Evolutionary conservation across 1,284 basidiomycete species (phyloP), one percentile per base, ranked within the genome.

Genomic region (Naganishia albida): DNA sequence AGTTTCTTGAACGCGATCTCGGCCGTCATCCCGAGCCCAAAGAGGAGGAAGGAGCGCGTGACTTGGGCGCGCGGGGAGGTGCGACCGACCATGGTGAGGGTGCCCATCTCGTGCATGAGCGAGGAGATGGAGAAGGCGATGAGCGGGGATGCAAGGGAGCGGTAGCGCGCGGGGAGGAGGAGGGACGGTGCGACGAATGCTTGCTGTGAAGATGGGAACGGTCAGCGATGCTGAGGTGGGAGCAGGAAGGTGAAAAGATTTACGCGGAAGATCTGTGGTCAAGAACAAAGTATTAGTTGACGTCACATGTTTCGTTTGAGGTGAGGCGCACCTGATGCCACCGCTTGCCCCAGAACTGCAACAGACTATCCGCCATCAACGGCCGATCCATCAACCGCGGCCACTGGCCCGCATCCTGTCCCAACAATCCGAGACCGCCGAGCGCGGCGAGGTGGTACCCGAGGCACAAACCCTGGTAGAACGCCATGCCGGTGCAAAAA

Each of bases 261-360:
- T 57, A 77, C 75, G 28, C 75, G 70, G 65, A 77, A 77, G 38
- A 77, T 63, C 65, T 64, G 60, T 34, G 40, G 26, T 13, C 25
- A 38, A 16, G 20, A 26, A 23, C 28, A 42, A 1, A 7, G 0
- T 16, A 26, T 28, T 13, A 28, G 48, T n/a, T 12, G 16, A 34
- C 10, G 12, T 25, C 44, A 13, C 34, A 2, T 28, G 57, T 40
- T 15, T 23, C 13, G 20, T 57, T 48, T 4, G 16, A 38, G 10
- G 39, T 12, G n/a, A 4, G 12, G 53, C 54, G 23, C 52, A 62
- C 64, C 72, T 77, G 75, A 69, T 80, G 78, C 78, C 78, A 80
- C 40, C 78, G 56, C 53, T 69, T 71, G 4, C 78, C 77, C 78
- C 78, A 80, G 28, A 80, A 71, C 34, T 78, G 75, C 48, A 78